A percentile compares a stretch with the other conserved stretches of the same genome.
These are phyloP conservation scores for Cladosporium austrohemisphaericum DNA, from an alignment of 2,329 filamentous ascomycete genomes.

Conservation along the genomic window DNA sequence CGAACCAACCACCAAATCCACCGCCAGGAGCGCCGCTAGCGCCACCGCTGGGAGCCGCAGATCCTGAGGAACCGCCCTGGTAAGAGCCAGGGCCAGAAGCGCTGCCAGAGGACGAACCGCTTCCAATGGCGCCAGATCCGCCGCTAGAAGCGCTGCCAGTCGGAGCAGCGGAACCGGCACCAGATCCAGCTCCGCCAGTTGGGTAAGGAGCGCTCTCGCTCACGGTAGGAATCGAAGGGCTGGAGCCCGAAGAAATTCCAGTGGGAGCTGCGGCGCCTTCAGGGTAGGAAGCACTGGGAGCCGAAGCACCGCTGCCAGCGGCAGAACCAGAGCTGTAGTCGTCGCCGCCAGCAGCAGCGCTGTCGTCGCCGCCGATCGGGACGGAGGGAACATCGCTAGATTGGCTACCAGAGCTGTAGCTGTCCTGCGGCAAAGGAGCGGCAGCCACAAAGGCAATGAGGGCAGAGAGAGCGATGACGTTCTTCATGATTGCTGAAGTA, in stretches of 20 bases:
- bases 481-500: conserved; percentile 11
- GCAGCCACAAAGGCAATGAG: conserved; percentile 13
- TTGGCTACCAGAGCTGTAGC: conserved; percentile 5
- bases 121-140: neutral
- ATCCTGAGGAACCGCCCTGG: too few species aligned
- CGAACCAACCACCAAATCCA: neutral
- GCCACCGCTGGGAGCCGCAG: neutral
- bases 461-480: conserved; percentile 13
- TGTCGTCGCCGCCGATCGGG: too few species aligned
- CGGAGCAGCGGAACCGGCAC: neutral
- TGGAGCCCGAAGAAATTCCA: neutral
- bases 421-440: conserved; percentile 8
- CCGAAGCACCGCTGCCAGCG: neutral
- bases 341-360: too few species aligned
- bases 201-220: neutral
- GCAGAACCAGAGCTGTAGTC: neutral
- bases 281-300: neutral
- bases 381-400: neutral
- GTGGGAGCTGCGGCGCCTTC: conserved; percentile 11
- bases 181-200: neutral
- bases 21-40: neutral
- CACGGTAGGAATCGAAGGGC: neutral
- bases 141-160: neutral
- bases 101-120: neutral
- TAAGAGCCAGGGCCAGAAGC: neutral